A percentile compares a stretch with the other conserved stretches of the same genome.
Conservation (phyloP, 345 rosid genomes). For the Moringa oleifera region DNA sequence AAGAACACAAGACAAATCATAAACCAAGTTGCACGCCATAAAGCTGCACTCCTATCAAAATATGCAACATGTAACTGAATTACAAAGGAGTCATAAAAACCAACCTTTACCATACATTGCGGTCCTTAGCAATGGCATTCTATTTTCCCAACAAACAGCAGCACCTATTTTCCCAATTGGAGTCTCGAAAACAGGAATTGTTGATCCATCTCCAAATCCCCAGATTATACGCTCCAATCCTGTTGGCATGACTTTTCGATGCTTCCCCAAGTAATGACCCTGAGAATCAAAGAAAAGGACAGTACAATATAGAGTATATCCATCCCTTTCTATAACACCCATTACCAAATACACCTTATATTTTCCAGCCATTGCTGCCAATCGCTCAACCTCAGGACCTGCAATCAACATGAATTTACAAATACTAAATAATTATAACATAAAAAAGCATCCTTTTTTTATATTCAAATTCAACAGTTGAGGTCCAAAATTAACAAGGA, state of each 20-base stretch:
- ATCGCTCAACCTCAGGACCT: slow-evolving; percentile 82
- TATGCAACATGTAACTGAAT: neutral
- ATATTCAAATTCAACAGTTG: neutral
- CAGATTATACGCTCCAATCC: slow-evolving; percentile 83
- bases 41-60: neutral
- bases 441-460: neutral
- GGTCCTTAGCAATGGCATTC: slow-evolving; percentile 90
- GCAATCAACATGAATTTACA: slow-evolving; percentile 3
- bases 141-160: slow-evolving; percentile 92
- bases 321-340: slow-evolving; percentile 96
- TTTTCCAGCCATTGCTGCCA: slow-evolving; percentile 86
- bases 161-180: slow-evolving; percentile 85
- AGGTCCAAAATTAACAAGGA: no score
- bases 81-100: slow-evolving; percentile 8
- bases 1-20: neutral
- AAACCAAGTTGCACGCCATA: neutral
- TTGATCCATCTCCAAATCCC: slow-evolving; percentile 97
- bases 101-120: slow-evolving; percentile 93
- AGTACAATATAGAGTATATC: slow-evolving; percentile 79
- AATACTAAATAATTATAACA: neutral
- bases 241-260: slow-evolving; percentile 88
- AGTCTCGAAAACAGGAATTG: slow-evolving; percentile 77
- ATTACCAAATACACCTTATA: slow-evolving; percentile 78
- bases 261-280: slow-evolving; percentile 84
- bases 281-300: slow-evolving; percentile 76